Base-by-base conservation (phyloP, 192 early-diverging fungal species). In the Coemansia sp. region DNA sequence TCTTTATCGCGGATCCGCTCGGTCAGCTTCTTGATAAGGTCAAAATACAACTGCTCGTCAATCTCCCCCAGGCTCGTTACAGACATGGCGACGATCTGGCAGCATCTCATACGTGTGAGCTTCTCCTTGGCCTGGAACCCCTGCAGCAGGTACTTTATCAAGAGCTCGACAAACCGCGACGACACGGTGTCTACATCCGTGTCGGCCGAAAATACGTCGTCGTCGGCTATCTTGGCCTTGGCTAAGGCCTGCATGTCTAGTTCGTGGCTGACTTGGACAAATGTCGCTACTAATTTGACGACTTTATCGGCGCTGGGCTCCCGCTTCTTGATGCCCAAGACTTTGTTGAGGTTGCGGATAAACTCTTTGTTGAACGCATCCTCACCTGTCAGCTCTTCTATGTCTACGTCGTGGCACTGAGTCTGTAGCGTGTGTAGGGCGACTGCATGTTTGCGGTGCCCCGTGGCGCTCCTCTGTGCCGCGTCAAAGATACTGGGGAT, bases 71-170 rank as follows among this genome's bases (percentile, higher is more conserved):
- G 65, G 23, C 84, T 87, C 70, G 86, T 89, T 26, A 92, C 83
- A 40, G 88, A 85, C 69, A 89, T 78, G 4, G 88, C 89, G 33
- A 93, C 85, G 5, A 94, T 72, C 74, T 94, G 89, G 66, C 90
- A 92, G 60, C 86, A 87, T 5, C 94, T 86, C 60, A 86, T 67
- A 10, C 94, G 88, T 4, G 93, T 88, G 9, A 77, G 78, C 69
- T 91, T 90, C 62, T 93, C 91, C 62, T 90, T 93, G 20, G 91
- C 90, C n/a, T 82, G 85, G 65, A 92, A 86, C 5, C 94, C 94
- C 63, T 84, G 88, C 53, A 92, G 67, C 31, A 93, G 55, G 64
- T 93, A 86, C 59, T 68, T 73, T 69, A 94, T 83, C 24, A 95
- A 69, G 33, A 79, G 78, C 70, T 85, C 85, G n/a, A 88, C 85